These are phyloP conservation scores for Akanthomyces dipterigenus DNA, from an alignment of 2,329 filamentous ascomycete genomes.

Conservation along the genomic window DNA sequence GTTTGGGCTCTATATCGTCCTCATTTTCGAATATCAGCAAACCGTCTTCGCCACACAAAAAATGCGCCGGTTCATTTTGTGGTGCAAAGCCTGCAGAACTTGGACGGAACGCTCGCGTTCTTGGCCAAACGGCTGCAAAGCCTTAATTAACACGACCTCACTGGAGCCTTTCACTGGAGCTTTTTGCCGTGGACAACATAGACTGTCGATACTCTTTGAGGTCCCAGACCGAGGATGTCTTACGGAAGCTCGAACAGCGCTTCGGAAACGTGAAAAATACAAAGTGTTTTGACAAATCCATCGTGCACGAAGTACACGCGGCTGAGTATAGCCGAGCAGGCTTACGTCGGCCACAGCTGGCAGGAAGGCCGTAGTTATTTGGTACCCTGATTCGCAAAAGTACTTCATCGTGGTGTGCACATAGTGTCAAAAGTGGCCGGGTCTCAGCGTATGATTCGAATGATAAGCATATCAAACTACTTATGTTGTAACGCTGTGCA, in stretches of 20 bases:
- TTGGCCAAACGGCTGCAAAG: too few relatives aligned
- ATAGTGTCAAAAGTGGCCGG: not conserved
- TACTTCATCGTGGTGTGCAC: not conserved
- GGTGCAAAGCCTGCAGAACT: too few relatives aligned
- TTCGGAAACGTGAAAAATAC: conserved; percentile 13
- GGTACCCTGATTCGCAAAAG: too few relatives aligned
- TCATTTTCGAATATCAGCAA: too few relatives aligned
- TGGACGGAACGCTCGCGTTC: too few relatives aligned
- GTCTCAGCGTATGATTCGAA: not conserved
- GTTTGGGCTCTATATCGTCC: too few relatives aligned
- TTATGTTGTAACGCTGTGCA: conserved; percentile 2
- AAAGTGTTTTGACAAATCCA: not conserved
- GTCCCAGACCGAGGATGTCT: conserved; percentile 3
- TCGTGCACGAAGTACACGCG: not conserved
- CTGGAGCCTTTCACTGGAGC: too few relatives aligned
- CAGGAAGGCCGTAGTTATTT: too few relatives aligned
- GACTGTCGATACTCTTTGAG: conserved; percentile 9
- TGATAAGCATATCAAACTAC: not conserved
- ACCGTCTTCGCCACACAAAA: too few relatives aligned
- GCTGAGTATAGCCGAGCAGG: not conserved
- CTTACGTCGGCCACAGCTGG: not conserved
- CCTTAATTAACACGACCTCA: too few relatives aligned
- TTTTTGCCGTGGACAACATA: too few relatives aligned
- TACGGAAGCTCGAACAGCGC: conserved; percentile 19
- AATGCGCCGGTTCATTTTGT: too few relatives aligned